Evolutionary conservation across 352 stramenopile genomes (phyloP).

Genomic region (Phytopythium ostracodes): DNA sequence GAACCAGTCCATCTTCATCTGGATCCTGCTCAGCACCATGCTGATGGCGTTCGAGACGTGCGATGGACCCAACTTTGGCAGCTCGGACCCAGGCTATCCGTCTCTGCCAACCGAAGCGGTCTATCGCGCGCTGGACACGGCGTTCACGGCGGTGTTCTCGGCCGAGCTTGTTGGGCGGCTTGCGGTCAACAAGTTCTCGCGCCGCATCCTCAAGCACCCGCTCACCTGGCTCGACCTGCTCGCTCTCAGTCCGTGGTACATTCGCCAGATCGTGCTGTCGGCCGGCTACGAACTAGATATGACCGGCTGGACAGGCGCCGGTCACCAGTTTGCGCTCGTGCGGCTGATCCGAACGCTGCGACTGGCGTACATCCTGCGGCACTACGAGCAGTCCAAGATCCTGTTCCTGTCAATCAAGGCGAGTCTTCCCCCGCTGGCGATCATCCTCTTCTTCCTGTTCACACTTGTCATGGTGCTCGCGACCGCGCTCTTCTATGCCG

Average conservation of each 20-base stretch:
- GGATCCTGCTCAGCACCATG: conserved; percentile 46
- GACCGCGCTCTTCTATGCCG: conserved; percentile 69
- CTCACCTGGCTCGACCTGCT: conserved; percentile 54
- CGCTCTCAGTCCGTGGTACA: conserved; percentile 55
- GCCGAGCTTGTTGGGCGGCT: conserved; percentile 45
- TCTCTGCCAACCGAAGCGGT: conserved; percentile 32
- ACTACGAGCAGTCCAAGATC: conserved; percentile 59
- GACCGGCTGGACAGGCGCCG: conserved; percentile 11
- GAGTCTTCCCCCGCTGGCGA: conserved; percentile 49
- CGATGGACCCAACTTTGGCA: conserved; percentile 47
- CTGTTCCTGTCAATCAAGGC: conserved; percentile 48
- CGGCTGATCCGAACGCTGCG: conserved; percentile 49
- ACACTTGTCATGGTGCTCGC: conserved; percentile 72
- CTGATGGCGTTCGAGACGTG: conserved; percentile 58
- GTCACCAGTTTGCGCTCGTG: conserved; percentile 34
- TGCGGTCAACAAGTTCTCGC: conserved; percentile 20
- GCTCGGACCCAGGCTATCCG: conserved; percentile 53
- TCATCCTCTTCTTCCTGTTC: conserved; percentile 76
- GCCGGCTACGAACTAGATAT: conserved; percentile 15
- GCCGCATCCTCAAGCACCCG: conserved; percentile 25
- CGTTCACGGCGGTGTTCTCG: conserved; percentile 51
- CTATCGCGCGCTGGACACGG: conserved; percentile 31
- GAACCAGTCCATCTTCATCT: conserved; percentile 41
- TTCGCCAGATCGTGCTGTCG: conserved; percentile 21
- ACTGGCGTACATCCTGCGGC: conserved; percentile 44